Conservation (phyloP, 2,329 filamentous ascomycete species). For the Fusarium sp. region DNA sequence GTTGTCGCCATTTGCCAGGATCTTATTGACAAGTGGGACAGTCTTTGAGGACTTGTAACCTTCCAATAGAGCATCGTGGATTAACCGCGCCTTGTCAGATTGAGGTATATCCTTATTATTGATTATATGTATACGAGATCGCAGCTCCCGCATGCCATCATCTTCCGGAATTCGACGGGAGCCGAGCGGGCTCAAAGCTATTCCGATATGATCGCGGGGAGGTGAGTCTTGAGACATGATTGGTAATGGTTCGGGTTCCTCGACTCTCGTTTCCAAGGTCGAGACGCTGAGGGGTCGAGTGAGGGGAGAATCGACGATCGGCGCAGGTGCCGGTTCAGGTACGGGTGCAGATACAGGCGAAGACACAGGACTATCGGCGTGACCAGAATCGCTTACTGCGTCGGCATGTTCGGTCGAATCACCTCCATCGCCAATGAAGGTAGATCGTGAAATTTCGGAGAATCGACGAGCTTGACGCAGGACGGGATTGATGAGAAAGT, state of each 20-base stretch:
- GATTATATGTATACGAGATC: slow-evolving; percentile 75
- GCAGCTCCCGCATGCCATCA: slow-evolving; percentile 78
- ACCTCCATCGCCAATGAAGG: slow-evolving; percentile 52
- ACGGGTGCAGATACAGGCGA: slow-evolving; percentile 12
- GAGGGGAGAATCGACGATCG: slow-evolving; percentile 42
- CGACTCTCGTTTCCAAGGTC: slow-evolving; percentile 51
- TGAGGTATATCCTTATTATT: slow-evolving; percentile 69
- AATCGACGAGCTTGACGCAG: slow-evolving; percentile 74
- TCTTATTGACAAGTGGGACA: slow-evolving; percentile 28
- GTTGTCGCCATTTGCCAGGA: slow-evolving; percentile 29
- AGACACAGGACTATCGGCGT: slow-evolving; percentile 36
- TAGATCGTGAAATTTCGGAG: slow-evolving; percentile 62
- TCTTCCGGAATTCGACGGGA: slow-evolving; percentile 72
- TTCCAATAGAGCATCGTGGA: slow-evolving; percentile 78
- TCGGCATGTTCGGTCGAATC: slow-evolving; percentile 43
- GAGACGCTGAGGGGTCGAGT: slow-evolving; percentile 50
- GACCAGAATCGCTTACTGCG: slow-evolving; percentile 37
- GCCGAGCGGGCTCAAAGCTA: slow-evolving; percentile 48
- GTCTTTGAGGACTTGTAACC: slow-evolving; percentile 64
- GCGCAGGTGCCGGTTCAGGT: slow-evolving; percentile 28
- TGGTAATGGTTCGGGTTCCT: slow-evolving; percentile 42
- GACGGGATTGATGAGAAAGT: slow-evolving; percentile 74
- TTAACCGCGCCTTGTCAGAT: slow-evolving; percentile 75
- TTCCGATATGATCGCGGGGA: slow-evolving; percentile 51
- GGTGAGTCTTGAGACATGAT: slow-evolving; percentile 39